phyloP scores from a whole-genome alignment of 2,329 filamentous ascomycete genomes.

The Diaporthe citriasiana region DNA sequence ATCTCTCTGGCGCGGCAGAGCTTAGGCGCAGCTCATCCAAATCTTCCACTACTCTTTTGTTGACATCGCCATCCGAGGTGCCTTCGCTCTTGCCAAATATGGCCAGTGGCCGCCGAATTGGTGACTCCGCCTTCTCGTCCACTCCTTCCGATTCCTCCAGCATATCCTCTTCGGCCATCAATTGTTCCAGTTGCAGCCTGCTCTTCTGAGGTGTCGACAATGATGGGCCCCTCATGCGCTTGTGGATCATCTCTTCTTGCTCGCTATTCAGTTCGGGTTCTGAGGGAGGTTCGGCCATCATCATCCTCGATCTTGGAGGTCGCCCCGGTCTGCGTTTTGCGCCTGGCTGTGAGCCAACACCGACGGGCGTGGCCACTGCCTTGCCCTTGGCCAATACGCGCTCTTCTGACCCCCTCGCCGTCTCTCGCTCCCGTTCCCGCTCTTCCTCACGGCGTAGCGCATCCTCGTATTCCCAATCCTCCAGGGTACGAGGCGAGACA shows the following conservation, averaged over 20 bases:
- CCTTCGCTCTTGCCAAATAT: conserved; percentile 33
- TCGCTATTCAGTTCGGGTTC: conserved; percentile 40
- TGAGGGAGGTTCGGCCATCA: conserved; percentile 1
- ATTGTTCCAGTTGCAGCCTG: conserved; percentile 47
- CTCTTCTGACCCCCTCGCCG: conserved; percentile 41
- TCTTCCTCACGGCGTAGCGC: conserved; percentile 60
- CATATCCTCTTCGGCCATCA: conserved; percentile 46
- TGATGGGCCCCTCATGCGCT: conserved; percentile 53
- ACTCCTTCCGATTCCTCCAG: conserved; percentile 28
- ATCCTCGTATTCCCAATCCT: conserved; percentile 68
- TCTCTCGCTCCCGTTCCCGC: conserved; percentile 48
- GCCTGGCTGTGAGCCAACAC: not conserved
- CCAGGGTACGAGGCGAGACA: conserved; percentile 68
- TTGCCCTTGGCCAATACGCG: not conserved
- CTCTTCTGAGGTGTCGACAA: conserved; percentile 57
- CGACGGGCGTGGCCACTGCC: not conserved
- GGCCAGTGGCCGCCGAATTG: conserved; percentile 48
- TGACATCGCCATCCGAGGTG: conserved; percentile 26
- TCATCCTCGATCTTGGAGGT: conserved; percentile 36
- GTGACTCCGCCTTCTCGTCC: conserved; percentile 47
- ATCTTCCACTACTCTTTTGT: conserved; percentile 34
- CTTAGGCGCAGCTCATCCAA: not conserved
- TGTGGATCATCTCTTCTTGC: conserved; percentile 49
- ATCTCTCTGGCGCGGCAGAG: not conserved
- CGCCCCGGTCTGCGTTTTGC: conserved; percentile 40